Base-by-base conservation (phyloP, 2,329 filamentous ascomycete species). In the Tolypocladium inflatum region DNA sequence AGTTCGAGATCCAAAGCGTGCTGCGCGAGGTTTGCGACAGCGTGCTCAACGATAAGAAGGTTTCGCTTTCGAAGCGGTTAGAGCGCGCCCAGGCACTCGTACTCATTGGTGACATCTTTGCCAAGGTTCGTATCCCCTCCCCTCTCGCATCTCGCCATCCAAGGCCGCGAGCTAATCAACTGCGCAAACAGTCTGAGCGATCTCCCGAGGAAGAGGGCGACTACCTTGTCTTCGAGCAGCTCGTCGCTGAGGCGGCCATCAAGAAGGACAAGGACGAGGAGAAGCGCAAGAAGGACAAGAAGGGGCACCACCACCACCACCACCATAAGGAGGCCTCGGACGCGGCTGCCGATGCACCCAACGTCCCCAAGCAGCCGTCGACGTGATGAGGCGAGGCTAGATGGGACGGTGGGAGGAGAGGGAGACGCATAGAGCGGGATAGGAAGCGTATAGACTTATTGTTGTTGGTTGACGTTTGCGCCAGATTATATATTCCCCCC, bases 1-100 rank as follows among this genome's bases (percentile, higher is more conserved):
- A 94, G 76, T 97, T 96, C 68, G 94, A 99, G 80, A 97, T 99
- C 63, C 93, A 97, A 79, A 89, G 91, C 68, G 93, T 99, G 63
- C 76, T 99, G 68, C 82, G 94, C 55, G 94, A 97, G 65, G 94
- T 99, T 23, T 97, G 93, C 73, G 94, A 99, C 70, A 81, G 84
- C 62, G 87, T 97, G 42, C 77, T 99, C 58, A 87, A 90, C 68
- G 84, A 87, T 65, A 87, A 87, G 76, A 89, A 86, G 71, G 87
- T 97, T 33, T 83, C 86, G 63, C 78, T 94, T 59, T 78, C 86
- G 65, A 99, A 99, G 84, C 80, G 94, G 41, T 74, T 97, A 23
- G 91, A 99, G 78, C 83, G 94, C 60, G 94, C 94, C 11, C 87
- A 99, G 68, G 94, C 92, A 5, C 77, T 99, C 64, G 81, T 96